Conservation (phyloP, 2,329 filamentous ascomycete species). For the Chrysoporthe puriensis region DNA sequence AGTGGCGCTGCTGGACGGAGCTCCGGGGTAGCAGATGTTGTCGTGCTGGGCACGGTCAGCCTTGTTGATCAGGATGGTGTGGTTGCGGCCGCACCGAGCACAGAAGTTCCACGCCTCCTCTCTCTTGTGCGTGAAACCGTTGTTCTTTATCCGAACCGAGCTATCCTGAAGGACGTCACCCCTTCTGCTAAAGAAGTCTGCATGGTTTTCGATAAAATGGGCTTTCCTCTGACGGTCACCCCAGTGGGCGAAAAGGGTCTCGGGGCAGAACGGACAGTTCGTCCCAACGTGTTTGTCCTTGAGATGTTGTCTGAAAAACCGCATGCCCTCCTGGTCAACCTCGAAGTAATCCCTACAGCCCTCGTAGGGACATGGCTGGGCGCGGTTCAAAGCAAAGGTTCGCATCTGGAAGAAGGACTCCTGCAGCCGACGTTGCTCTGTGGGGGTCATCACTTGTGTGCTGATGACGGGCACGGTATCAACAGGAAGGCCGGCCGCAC, state of each 20-base stretch:
- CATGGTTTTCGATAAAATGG: constrained; percentile 40
- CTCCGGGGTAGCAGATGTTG: constrained; percentile 27
- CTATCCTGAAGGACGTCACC: constrained; percentile 15
- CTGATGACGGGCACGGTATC: constrained; percentile 42
- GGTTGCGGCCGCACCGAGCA: constrained; percentile 30
- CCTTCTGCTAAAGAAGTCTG: constrained; percentile 24
- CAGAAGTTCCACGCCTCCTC: constrained; percentile 30
- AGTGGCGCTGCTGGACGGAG: background rate
- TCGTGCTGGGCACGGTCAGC: constrained; percentile 29
- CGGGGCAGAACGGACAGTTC: constrained; percentile 44
- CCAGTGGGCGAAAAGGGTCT: constrained; percentile 39
- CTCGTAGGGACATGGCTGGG: constrained; percentile 43
- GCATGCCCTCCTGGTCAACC: constrained; percentile 33
- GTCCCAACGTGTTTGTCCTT: constrained; percentile 38
- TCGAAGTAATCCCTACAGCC: constrained; percentile 43
- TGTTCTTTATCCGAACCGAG: background rate
- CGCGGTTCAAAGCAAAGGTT: constrained; percentile 40
- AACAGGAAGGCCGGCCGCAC: constrained; percentile 28
- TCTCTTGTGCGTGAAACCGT: constrained; percentile 15
- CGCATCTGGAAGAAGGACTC: constrained; percentile 41
- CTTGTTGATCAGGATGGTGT: constrained; percentile 22
- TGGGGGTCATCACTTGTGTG: constrained; percentile 45
- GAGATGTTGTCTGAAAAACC: constrained; percentile 42
- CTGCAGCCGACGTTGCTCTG: constrained; percentile 45
- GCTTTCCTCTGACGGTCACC: constrained; percentile 30